phyloP scores from a whole-genome alignment of 2,329 filamentous ascomycete genomes.

The Trematosphaeria pertusa region DNA sequence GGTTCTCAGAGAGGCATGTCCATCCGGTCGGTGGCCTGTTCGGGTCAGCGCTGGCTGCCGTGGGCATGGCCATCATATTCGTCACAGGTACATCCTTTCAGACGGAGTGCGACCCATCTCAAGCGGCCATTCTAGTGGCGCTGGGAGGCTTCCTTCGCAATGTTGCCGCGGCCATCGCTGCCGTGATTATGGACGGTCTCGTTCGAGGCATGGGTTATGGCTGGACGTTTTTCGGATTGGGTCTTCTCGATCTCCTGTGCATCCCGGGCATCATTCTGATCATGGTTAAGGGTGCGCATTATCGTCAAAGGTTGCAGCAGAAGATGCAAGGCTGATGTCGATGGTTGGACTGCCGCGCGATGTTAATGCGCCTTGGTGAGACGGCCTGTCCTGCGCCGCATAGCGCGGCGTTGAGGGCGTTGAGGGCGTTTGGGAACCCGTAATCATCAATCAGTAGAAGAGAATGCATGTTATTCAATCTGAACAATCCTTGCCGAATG shows the following conservation, averaged over 20 bases:
- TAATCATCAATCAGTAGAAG: too few species aligned
- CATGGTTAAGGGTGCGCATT: constrained; percentile 28
- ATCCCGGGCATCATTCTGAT: constrained; percentile 32
- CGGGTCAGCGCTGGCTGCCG: constrained; percentile 43
- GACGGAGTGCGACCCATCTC: constrained; percentile 49
- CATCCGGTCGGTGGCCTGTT: constrained; percentile 26
- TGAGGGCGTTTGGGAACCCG: too few species aligned
- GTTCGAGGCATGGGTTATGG: constrained; percentile 46
- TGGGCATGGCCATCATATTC: constrained; percentile 50
- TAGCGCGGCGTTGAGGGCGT: too few species aligned
- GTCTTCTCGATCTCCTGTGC: constrained; percentile 39
- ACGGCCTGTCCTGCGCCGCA: too few species aligned
- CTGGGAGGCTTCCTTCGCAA: constrained; percentile 52
- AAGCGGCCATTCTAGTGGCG: constrained; percentile 52
- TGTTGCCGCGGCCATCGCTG: constrained; percentile 49
- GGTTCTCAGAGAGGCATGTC: constrained; percentile 42
- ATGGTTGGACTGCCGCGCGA: too few species aligned
- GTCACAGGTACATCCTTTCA: constrained; percentile 52
- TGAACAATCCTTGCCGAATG: too few species aligned
- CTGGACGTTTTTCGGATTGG: constrained; percentile 52
- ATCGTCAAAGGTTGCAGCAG: constrained; percentile 14
- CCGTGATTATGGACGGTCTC: constrained; percentile 45
- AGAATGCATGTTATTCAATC: too few species aligned
- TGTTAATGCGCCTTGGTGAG: too few species aligned
- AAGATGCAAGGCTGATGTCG: not conserved